phyloP scores from a whole-genome alignment of 805 yeast genomes.

The Lipomyces spencermartinsiae region DNA sequence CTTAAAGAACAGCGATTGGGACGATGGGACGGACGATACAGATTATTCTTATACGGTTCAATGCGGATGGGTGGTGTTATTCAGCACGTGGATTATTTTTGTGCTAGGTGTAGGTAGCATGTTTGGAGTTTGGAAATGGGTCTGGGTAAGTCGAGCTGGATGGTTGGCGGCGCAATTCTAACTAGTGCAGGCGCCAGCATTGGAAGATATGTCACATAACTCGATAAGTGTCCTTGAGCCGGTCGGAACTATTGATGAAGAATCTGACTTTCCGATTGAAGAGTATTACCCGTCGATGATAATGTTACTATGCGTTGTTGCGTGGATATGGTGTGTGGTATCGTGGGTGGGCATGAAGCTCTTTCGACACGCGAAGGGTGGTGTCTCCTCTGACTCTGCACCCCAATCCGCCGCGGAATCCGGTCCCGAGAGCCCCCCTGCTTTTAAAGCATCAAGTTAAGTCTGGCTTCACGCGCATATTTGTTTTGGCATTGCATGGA shows the following conservation, averaged over 20 bases:
- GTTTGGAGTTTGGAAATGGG: slow-evolving; percentile 40
- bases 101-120: slow-evolving; percentile 35
- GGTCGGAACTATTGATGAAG: slow-evolving; percentile 17
- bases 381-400: slow-evolving; percentile 42
- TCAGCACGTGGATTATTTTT: slow-evolving; percentile 33
- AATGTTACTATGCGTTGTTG: slow-evolving; percentile 47
- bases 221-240: background rate
- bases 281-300: slow-evolving; percentile 50
- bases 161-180: background rate
- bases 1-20: slow-evolving; percentile 2
- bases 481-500: background rate
- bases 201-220: background rate
- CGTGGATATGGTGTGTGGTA: slow-evolving; percentile 73
- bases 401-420: slow-evolving; percentile 5
- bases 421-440: background rate
- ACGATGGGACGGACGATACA: slow-evolving; percentile 11
- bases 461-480: background rate
- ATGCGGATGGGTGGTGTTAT: slow-evolving; percentile 39
- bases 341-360: slow-evolving; percentile 84
- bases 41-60: slow-evolving; percentile 23
- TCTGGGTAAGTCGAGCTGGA: slow-evolving; percentile 27
- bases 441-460: background rate
- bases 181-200: slow-evolving; percentile 3
- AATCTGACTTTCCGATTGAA: slow-evolving; percentile 46
- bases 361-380: slow-evolving; percentile 79